Base-by-base conservation (phyloP, 805 yeast genomes). In the Suhomyces vadensis region DNA sequence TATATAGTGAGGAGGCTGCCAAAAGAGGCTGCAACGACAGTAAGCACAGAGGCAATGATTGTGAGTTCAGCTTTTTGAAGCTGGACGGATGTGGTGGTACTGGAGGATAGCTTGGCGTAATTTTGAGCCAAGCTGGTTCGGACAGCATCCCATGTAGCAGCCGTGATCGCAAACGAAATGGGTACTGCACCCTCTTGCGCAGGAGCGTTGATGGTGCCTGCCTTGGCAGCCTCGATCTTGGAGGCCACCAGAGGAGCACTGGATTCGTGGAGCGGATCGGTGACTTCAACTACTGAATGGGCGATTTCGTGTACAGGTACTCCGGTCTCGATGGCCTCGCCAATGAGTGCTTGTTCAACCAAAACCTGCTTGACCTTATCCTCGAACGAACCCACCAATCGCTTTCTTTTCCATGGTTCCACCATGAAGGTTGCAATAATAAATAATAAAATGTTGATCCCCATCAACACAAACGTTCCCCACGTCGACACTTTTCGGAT, bases 391-490 rank as follows among this genome's bases (percentile, higher is more conserved):
- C 81, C 81, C 16, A 92, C 95, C 48, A 94, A 68, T 44, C 91
- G 72, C 46, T 81, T 72, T 51, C 99, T 72, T 58, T 90, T 94
- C 92, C 96, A 89, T 0, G 99, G 99, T 67, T 94, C 99, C 39
- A 94, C 79, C 1, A 90, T 73, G 53, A 94, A 70, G 52, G 95
- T 96, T 13, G 95, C 94, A 5, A 87, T 71, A 3, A 90, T 57
- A 51, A 94, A 90, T 21, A 95, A 63, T 6, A 86, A 41, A 20
- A 92, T 75, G 67, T 94, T 94, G 50, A 89, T 77, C 1, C 89
- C 94, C 95, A 91, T 89, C 35, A 94, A 73, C 3, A 83, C 69
- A 75, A 94, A 82, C 0, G 99, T 94, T 2, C 98, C 99, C 95
- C 97, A 94, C 0, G 98, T 91, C 5, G 96, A 87, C 4, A 95